Evolutionary conservation across 176 grass and related monocot species (phyloP), one percentile per base, ranked within the genome.

Genomic region (Thalia dealbata): DNA sequence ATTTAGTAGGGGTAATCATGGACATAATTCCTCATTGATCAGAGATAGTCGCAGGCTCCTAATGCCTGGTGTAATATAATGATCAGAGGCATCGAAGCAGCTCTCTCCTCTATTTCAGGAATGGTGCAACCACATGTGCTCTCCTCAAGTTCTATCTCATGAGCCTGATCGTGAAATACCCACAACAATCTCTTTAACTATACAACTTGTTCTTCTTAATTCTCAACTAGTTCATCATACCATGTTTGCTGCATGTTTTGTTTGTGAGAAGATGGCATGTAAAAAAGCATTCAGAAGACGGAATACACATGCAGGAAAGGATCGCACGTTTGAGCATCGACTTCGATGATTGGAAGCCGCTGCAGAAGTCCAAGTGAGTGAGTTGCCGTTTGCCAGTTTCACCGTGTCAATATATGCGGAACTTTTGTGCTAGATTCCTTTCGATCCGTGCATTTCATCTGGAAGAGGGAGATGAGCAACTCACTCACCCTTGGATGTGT

Each of bases 71-170:
- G 56, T 59, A 25, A 18, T 30, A 48, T 29, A 21, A 30, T 66
- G 24, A 69, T 29, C 7, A 8, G 25, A 64, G 25, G 48, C 52
- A 76, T 44, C 29, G 16, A 59, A 18, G 12, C 14, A 58, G 5
- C 2, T 71, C 71, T 79, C 52, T 61, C 32, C 24, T 59, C 0
- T 48, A 27, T 48, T 71, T 7, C 77, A 79, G 90, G 83, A 91
- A 82, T 92, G 85, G 83, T 91, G 85, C 56, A 82, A 54, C 41
- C 81, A 92, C 74, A 68, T 88, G 83, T 91, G 88, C 81, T 76
- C 70, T 70, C 83, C 78, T 28, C 76, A 74, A 73, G 76, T 81
- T 61, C 67, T 70, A 74, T 64, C 68, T 51, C 60, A 71, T 71
- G 30, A 21, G 65, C 73, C 67, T 78, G 75, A 80, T 79, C 71